These are phyloP conservation scores for Exobasidium rhododendri DNA, from an alignment of 1,284 basidiomycete genomes.

Conservation along the genomic window DNA sequence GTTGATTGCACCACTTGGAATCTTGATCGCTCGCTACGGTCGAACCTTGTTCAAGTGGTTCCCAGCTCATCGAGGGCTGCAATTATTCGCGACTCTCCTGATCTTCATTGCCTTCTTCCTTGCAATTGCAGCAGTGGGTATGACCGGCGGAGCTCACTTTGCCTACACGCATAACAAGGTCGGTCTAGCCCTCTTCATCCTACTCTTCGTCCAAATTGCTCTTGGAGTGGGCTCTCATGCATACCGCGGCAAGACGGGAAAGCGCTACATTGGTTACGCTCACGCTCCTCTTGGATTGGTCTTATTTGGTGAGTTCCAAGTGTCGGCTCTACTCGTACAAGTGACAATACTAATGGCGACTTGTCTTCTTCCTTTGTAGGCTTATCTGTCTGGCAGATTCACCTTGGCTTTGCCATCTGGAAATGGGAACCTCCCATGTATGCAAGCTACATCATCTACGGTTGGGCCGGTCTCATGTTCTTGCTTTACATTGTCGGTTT, in stretches of 20 bases:
- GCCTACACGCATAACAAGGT: constrained; percentile 51
- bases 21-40: constrained; percentile 63
- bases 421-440: constrained; percentile 23
- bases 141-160: constrained; percentile 16
- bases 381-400: constrained; percentile 31
- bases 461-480: constrained; percentile 27
- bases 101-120: constrained; percentile 62
- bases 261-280: constrained; percentile 18
- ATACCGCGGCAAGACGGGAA: constrained; percentile 55
- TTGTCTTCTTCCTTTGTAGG: too few relatives aligned
- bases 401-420: constrained; percentile 32
- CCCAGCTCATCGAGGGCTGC: constrained; percentile 60
- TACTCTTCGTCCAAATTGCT: constrained; percentile 64
- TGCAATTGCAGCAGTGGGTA: constrained; percentile 57
- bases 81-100: constrained; percentile 59
- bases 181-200: constrained; percentile 63
- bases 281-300: constrained; percentile 34
- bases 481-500: constrained; percentile 31
- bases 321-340: neutral
- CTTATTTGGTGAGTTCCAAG: constrained; percentile 16
- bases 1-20: constrained; percentile 63
- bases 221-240: constrained; percentile 66
- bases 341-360: too few relatives aligned
- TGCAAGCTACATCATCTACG: constrained; percentile 28
- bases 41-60: constrained; percentile 65